A percentile compares a stretch with the other conserved stretches of the same genome.
These are phyloP conservation scores for Allium sativum DNA, from an alignment of 106 monocot genomes.

Conservation along the genomic window DNA sequence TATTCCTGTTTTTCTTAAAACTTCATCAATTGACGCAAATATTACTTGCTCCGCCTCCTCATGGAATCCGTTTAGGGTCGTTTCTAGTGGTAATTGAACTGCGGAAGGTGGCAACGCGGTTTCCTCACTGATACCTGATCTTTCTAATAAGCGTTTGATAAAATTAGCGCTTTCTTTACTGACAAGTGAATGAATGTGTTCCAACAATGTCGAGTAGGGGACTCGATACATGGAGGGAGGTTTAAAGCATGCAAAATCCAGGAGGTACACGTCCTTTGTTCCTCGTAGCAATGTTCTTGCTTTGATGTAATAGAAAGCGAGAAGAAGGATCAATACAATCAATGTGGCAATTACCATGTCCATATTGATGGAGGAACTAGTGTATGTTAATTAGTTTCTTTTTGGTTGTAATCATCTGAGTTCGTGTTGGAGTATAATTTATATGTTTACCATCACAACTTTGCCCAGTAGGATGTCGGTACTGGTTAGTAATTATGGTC, in stretches of 20 bases:
- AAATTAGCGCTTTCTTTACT: constrained; percentile 17
- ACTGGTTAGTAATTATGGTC: too few relatives aligned
- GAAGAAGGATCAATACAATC: too few relatives aligned
- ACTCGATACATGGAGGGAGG: constrained; percentile 11
- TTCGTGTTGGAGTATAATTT: too few relatives aligned
- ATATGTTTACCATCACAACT: too few relatives aligned
- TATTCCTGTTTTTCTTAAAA: constrained; percentile 45
- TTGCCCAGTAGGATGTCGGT: too few relatives aligned
- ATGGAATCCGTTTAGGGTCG: constrained; percentile 53
- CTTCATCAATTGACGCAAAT: constrained; percentile 55
- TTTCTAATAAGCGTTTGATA: constrained; percentile 18
- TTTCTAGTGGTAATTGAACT: constrained; percentile 12
- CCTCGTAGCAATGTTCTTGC: too few relatives aligned
- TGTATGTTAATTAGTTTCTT: too few relatives aligned
- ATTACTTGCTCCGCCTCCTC: constrained; percentile 36
- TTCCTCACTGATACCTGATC: constrained; percentile 23
- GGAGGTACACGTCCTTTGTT: constrained; percentile 8
- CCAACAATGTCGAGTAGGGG: constrained; percentile 23
- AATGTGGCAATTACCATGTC: too few relatives aligned
- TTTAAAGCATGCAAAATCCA: constrained; percentile 23
- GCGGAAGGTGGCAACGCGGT: constrained; percentile 20
- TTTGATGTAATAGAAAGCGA: too few relatives aligned
- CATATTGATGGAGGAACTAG: too few relatives aligned
- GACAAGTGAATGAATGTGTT: constrained; percentile 7
- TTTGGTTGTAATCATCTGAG: too few relatives aligned